These are phyloP conservation scores for Penicillium sp. DNA, from an alignment of 2,329 filamentous ascomycete genomes.

Conservation along the genomic window DNA sequence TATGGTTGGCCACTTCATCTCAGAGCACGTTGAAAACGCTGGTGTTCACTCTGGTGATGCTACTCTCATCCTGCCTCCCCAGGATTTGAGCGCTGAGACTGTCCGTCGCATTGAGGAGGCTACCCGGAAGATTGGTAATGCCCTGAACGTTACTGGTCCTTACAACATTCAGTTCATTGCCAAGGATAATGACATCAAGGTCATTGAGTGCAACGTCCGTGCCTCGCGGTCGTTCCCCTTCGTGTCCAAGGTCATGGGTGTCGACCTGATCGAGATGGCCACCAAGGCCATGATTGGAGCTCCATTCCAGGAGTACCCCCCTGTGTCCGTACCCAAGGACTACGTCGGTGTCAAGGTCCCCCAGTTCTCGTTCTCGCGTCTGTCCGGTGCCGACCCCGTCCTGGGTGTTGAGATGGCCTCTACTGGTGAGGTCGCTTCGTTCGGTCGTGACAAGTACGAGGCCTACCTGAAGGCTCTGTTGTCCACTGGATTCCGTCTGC, in stretches of 20 bases:
- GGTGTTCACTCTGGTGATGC: slow-evolving; percentile 98
- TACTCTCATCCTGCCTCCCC: slow-evolving; percentile 88
- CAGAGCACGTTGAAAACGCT: slow-evolving; percentile 97
- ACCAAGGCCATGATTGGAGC: slow-evolving; percentile 92
- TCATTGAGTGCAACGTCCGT: slow-evolving; percentile 97
- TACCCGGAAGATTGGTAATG: slow-evolving; percentile 89
- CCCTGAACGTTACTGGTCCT: slow-evolving; percentile 91
- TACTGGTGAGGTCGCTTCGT: slow-evolving; percentile 95
- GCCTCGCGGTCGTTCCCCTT: slow-evolving; percentile 97
- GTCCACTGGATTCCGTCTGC: slow-evolving; percentile 93
- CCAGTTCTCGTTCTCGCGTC: slow-evolving; percentile 96
- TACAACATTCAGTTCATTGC: slow-evolving; percentile 99
- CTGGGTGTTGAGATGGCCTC: slow-evolving; percentile 99
- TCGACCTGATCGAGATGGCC: slow-evolving; percentile 97
- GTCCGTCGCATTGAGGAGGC: slow-evolving; percentile 90
- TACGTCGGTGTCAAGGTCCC: slow-evolving; percentile 97
- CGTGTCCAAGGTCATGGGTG: slow-evolving; percentile 96
- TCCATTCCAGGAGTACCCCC: slow-evolving; percentile 78
- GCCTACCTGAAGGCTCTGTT: slow-evolving; percentile 95
- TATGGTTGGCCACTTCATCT: slow-evolving; percentile 94
- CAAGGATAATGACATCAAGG: slow-evolving; percentile 99
- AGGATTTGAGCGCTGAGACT: slow-evolving; percentile 86
- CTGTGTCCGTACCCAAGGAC: slow-evolving; percentile 69
- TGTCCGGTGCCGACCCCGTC: slow-evolving; percentile 93
- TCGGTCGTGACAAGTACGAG: slow-evolving; percentile 93